Percentiles rank a stretch among this genome's conserved stretches.
These are phyloP conservation scores for Kazachstania viticola DNA, from an alignment of 805 yeast species.

Conservation along the genomic window DNA sequence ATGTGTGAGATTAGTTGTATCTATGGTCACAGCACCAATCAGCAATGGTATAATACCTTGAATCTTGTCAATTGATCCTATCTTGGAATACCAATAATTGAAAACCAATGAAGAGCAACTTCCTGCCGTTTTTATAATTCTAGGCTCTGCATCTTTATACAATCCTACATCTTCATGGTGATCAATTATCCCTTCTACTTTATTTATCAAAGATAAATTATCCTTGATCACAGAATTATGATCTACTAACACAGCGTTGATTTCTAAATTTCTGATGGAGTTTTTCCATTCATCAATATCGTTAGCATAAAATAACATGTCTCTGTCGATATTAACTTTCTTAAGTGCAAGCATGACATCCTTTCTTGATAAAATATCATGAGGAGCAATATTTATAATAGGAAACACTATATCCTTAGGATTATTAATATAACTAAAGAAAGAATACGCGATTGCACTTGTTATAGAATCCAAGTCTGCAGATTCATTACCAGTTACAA, in stretches of 20 bases:
- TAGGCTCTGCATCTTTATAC: slow-evolving; percentile 43
- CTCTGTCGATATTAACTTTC: slow-evolving; percentile 34
- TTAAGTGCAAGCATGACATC: slow-evolving; percentile 53
- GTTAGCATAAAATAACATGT: slow-evolving; percentile 51
- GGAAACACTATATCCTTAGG: slow-evolving; percentile 41
- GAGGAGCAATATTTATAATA: slow-evolving; percentile 55
- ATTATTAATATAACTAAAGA: slow-evolving; percentile 27
- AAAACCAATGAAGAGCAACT: slow-evolving; percentile 73
- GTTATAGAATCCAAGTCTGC: slow-evolving; percentile 86
- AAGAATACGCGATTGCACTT: slow-evolving; percentile 63
- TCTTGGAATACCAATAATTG: slow-evolving; percentile 38
- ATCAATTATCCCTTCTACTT: slow-evolving; percentile 59
- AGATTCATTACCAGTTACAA: slow-evolving; percentile 60
- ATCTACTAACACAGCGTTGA: slow-evolving; percentile 61
- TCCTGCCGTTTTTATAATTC: slow-evolving; percentile 53
- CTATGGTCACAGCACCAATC: slow-evolving; percentile 61
- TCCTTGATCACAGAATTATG: slow-evolving; percentile 60
- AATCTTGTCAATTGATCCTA: too few species aligned
- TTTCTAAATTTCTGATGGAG: slow-evolving; percentile 2
- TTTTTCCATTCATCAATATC: slow-evolving; percentile 37
- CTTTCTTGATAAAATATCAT: slow-evolving; percentile 56
- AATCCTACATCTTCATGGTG: slow-evolving; percentile 71
- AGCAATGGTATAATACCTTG: slow-evolving; percentile 36
- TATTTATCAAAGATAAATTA: slow-evolving; percentile 20
- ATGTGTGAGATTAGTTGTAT: slow-evolving; percentile 56